Base-by-base conservation (phyloP, 768 basidiomycete genomes). In the Xerocomus potaroensis region DNA sequence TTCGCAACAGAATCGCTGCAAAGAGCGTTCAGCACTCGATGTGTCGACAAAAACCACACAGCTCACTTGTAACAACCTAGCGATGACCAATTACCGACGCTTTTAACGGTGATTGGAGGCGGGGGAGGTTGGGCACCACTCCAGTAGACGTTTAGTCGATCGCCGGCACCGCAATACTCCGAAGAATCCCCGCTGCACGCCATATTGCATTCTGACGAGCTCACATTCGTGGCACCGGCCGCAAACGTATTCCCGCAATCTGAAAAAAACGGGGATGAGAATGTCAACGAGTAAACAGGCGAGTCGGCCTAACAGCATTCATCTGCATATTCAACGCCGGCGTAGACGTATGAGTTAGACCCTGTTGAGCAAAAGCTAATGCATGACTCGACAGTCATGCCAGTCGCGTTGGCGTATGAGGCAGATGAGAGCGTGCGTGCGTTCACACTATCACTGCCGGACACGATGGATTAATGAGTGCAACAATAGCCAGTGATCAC, bases 11-110 rank as follows among this genome's bases (percentile, higher is more conserved):
- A 61, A 47, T 75, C 73, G 34, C 70, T 73, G 48, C 16, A 40
- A 14, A 16, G 23, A n/a, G 9, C n/a, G 8, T 46, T 33, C 44
- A 45, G 22, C 11, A 36, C 31, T 1, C 27, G 3, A 8, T 8
- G 27, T n/a, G 8, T 5, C 3, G 22, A 21, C 57, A 6, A 12
- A 21, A n/a, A n/a, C n/a, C 24, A 16, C 5, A 7, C 3, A n/a
- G 8, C 72, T 49, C 56, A 84, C 86, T 69, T 82, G 68, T 77
- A 87, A 61, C 87, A 90, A n/a, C 87, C 87, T 24, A 88, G 73
- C 0, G 79, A 82, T 6, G 67, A 60, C 86, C 87, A 89, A 23
- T 75, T 68, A 4, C 83, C 85, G 24, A 83, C 74, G 39, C 62
- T 76, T 4, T 74, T 68, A 0, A 76, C 72, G 19, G 76, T 78